Evolutionary conservation across 495 filamentous ascomycete genomes (phyloP).

Genomic region (Patellaria atrata): DNA sequence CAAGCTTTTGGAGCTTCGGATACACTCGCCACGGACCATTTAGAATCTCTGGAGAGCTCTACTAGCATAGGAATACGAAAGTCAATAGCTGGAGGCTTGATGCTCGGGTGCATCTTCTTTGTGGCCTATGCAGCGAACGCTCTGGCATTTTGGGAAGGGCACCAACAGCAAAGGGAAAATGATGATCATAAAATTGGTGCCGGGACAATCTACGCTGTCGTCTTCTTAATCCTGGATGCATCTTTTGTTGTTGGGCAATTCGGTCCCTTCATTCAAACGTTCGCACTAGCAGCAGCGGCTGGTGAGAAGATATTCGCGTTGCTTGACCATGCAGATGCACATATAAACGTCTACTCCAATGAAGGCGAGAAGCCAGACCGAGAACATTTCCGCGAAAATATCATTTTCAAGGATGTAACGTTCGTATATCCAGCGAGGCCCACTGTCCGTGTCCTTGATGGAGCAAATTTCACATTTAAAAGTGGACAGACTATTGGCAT

Average conservation of each 20-base stretch:
- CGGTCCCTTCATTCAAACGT: slow-evolving; percentile 33
- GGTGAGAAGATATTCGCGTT: slow-evolving; percentile 32
- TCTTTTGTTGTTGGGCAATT: slow-evolving; percentile 29
- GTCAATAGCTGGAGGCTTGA: slow-evolving; percentile 22
- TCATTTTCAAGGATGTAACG: slow-evolving; percentile 15
- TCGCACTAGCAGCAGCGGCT: slow-evolving; percentile 35
- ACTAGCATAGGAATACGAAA: slow-evolving; percentile 19
- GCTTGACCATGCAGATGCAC: slow-evolving; percentile 30
- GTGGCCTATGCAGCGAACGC: slow-evolving; percentile 35
- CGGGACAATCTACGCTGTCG: slow-evolving; percentile 37
- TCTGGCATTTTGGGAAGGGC: slow-evolving; percentile 39
- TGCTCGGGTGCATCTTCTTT: slow-evolving; percentile 30
- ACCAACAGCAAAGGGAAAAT: slow-evolving; percentile 22
- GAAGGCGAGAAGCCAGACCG: slow-evolving; percentile 6
- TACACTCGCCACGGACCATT: slow-evolving; percentile 28
- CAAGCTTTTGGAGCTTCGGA: slow-evolving; percentile 38
- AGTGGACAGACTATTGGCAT: slow-evolving; percentile 17
- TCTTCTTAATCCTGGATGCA: slow-evolving; percentile 34
- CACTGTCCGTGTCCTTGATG: slow-evolving; percentile 8
- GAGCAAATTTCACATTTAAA: slow-evolving; percentile 8
- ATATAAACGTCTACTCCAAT: slow-evolving; percentile 25
- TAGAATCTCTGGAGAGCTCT: slow-evolving; percentile 19
- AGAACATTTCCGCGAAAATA: slow-evolving; percentile 1
- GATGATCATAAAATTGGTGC: slow-evolving; percentile 28
- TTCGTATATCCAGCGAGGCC: slow-evolving; percentile 22